A percentile compares a stretch with the other conserved stretches of the same genome.
phyloP scores from a whole-genome alignment of 2,329 filamentous ascomycete genomes.

The Colletotrichum sp. region DNA sequence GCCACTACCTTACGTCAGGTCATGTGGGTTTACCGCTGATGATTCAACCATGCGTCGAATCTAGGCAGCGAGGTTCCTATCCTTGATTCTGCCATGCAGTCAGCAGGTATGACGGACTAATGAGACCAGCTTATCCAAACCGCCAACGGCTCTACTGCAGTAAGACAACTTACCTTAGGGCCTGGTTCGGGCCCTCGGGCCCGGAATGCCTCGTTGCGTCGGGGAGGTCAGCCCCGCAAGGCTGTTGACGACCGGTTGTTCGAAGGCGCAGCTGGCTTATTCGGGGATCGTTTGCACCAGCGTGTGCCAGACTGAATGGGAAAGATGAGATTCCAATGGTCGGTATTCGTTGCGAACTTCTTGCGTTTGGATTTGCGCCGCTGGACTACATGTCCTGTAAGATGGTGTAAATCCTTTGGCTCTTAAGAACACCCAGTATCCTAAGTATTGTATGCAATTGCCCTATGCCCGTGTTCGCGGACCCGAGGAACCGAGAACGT shows the following conservation, averaged over 20 bases:
- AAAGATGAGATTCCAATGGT: not conserved
- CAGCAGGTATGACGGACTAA: not conserved
- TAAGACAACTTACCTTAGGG: fast-evolving
- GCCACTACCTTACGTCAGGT: not conserved
- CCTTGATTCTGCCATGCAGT: not conserved
- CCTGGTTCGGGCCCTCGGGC: not conserved
- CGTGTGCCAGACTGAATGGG: not conserved
- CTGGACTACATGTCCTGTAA: not conserved
- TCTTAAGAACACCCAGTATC: not conserved
- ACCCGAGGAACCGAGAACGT: not conserved
- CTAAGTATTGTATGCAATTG: fast-evolving
- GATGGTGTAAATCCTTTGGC: not conserved
- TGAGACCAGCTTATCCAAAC: not conserved
- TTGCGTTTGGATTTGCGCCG: not conserved
- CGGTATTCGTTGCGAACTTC: not conserved
- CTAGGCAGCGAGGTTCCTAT: not conserved
- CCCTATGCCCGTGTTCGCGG: not conserved
- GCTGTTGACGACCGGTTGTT: not conserved
- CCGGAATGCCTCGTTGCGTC: not conserved
- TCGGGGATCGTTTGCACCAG: too few relatives aligned
- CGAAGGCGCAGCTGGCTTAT: not conserved
- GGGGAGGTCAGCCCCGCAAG: not conserved
- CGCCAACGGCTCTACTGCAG: not conserved
- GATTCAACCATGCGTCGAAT: not conserved
- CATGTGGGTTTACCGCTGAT: not conserved